Evolutionary conservation across 2,329 filamentous ascomycete species (phyloP), one percentile per base, ranked within the genome.

Genomic region (Aspergillus eucalypticola): DNA sequence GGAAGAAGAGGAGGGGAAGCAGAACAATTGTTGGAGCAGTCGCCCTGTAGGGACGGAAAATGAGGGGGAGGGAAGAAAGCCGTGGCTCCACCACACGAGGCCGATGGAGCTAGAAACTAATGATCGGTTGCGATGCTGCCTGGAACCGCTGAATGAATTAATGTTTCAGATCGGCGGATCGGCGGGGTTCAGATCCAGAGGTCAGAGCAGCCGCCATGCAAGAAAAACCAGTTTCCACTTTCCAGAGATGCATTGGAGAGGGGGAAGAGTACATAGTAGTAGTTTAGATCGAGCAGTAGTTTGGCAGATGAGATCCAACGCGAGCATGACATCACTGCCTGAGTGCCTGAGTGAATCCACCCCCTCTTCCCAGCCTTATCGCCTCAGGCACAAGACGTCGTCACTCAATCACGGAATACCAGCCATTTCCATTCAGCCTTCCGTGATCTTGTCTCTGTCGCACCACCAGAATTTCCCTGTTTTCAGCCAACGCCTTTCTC

Each of bases 271-370:
- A 29, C 1, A 54, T 21, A 42, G 11, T 23, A 25, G 41, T 13
- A 42, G 19, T n/a, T 8, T 27, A 46, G 32, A 46, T 35, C n/a
- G 35, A 19, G 39, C 32, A 35, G 11, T 35, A 35, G 32, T 5
- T 35, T 35, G 32, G 32, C 32, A 13, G 32, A 13, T 35, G 10
- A 4, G 15, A 35, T 15, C 32, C 32, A 35, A 35, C 32, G 11
- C 32, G 32, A 35, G 23, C n/a, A 53, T 58, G 50, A 58, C 49
- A 54, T 58, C 56, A 58, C 42, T 32, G 32, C 35, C 41, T n/a
- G 32, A 13, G 32, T 35, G 32, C 32, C 32, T 35, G 32, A 35
- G 11, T 13, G 32, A 35, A 13, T 8, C 7, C 7, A 5, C 11
- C 11, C 32, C 11, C 32, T 29, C 27, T 11, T 29, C 27, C 35